Base-by-base conservation (phyloP, 768 basidiomycete species). In the Gloeopeniophorella convolvens region DNA sequence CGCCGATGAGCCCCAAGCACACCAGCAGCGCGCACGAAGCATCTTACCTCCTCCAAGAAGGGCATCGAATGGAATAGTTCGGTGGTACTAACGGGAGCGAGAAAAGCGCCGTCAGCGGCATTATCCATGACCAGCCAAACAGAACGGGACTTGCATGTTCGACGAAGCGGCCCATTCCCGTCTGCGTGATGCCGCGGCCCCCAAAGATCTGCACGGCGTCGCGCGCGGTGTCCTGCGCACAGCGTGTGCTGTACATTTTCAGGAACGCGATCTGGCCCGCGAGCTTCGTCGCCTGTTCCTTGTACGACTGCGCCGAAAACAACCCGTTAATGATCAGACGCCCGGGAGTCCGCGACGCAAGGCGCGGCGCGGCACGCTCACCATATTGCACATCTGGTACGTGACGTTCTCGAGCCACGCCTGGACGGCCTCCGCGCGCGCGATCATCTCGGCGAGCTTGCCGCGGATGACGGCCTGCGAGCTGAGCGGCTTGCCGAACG, bases 391-490 rank as follows among this genome's bases (percentile, higher is more conserved):
- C 88, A 92, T 91, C 65, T 93, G 90, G 62, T 83, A 87, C 0
- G 89, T 93, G 45, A 94, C 66, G 50, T 76, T 85, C 70, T 94
- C 91, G 9, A 93, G 71, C 89, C 89, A 93, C 15, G 72, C 74
- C 60, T 93, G 92, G 15, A 78, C 75, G 36, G 82, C 78, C 65
- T 94, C 90, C 33, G 83, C 70, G 16, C 88, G 81, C 35, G 87
- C 77, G 51, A 96, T 92, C 89, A 98, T 98, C 13, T 60, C 72
- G 3, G 92, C 92, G 40, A 98, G 69, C 71, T 92, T 95, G 47
- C 79, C 70, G n/a, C 94, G 82, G 56, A 98, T 84, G 52, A 96
- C 87, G 0, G 93, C 80, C 60, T 89, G 87, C 6, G 85, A 80
- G 54, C 79, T 77, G 45, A 95, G 72, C 4, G 85, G 89, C 65